Percentiles rank a stretch among this genome's conserved stretches.
These are phyloP conservation scores for Eucalyptus pauciflora DNA, from an alignment of 345 rosid genomes.

Conservation along the genomic window DNA sequence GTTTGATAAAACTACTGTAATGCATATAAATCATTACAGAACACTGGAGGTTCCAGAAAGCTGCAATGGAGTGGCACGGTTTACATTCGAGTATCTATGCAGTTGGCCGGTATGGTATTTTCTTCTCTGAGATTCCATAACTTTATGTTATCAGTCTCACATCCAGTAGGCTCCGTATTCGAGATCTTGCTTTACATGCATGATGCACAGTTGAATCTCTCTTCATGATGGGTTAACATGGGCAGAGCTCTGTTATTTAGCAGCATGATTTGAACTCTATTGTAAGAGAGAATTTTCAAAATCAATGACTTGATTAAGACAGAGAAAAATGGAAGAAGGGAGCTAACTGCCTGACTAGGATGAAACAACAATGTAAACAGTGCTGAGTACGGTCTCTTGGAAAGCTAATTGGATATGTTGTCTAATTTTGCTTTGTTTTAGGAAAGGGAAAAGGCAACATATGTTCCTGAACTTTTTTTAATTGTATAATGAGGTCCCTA, in stretches of 20 bases:
- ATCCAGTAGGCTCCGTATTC: not conserved
- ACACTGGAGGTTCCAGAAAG: slow-evolving; percentile 69
- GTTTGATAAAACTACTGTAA: not conserved
- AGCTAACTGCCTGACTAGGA: not conserved
- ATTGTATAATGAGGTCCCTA: not conserved
- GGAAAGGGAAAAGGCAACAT: not conserved
- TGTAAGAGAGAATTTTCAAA: not conserved
- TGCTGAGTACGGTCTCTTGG: not conserved
- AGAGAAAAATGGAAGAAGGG: not conserved
- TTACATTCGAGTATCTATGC: slow-evolving; percentile 77
- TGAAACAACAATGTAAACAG: not conserved
- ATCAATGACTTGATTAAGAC: not conserved
- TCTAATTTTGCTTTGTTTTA: not conserved
- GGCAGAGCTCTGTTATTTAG: not conserved
- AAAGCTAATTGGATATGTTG: not conserved
- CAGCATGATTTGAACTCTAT: not conserved
- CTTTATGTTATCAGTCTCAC: not conserved
- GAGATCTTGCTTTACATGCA: not conserved
- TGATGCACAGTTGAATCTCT: not conserved
- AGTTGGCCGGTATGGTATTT: slow-evolving; percentile 51
- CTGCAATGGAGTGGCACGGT: slow-evolving; percentile 75
- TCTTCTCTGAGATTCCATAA: not conserved
- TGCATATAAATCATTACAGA: slow-evolving; percentile 20
- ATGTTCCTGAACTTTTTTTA: not conserved
- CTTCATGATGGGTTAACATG: not conserved